These are phyloP conservation scores for Bacidia rubella DNA, from an alignment of 495 filamentous ascomycete genomes.

Conservation along the genomic window DNA sequence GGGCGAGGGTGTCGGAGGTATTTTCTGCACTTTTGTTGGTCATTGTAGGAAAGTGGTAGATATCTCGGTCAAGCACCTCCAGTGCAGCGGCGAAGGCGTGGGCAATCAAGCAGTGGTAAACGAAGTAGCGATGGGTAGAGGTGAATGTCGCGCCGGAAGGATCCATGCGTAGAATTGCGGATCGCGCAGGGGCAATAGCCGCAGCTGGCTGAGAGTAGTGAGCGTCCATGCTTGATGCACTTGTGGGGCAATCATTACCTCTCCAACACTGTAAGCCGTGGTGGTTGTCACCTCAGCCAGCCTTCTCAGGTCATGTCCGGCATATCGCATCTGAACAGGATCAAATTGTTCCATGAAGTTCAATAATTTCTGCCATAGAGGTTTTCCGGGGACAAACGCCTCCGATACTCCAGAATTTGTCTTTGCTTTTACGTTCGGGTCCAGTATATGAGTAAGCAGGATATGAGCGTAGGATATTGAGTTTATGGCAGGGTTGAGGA, in stretches of 20 bases:
- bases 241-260: slow-evolving; percentile 26
- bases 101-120: slow-evolving; percentile 43
- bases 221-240: neutral
- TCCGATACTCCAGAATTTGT: slow-evolving; percentile 15
- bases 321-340: slow-evolving; percentile 45
- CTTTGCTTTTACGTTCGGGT: slow-evolving; percentile 14
- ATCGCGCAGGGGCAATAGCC: slow-evolving; percentile 45
- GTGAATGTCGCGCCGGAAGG: slow-evolving; percentile 59
- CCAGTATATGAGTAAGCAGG: slow-evolving; percentile 24
- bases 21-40: slow-evolving; percentile 10
- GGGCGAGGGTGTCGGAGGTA: slow-evolving; percentile 7
- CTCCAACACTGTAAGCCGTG: slow-evolving; percentile 27
- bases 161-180: slow-evolving; percentile 60
- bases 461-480: slow-evolving; percentile 31
- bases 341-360: slow-evolving; percentile 42
- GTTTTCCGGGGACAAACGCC: slow-evolving; percentile 22
- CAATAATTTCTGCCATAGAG: slow-evolving; percentile 34
- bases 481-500: slow-evolving; percentile 30
- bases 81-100: slow-evolving; percentile 41
- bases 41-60: slow-evolving; percentile 48
- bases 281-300: slow-evolving; percentile 35
- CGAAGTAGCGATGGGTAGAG: slow-evolving; percentile 46
- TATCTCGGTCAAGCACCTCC: slow-evolving; percentile 54
- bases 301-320: slow-evolving; percentile 36
- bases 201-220: slow-evolving; percentile 35